Conservation (phyloP, 2,329 filamentous ascomycete species). For the Aspergillus spinulosporus region DNA sequence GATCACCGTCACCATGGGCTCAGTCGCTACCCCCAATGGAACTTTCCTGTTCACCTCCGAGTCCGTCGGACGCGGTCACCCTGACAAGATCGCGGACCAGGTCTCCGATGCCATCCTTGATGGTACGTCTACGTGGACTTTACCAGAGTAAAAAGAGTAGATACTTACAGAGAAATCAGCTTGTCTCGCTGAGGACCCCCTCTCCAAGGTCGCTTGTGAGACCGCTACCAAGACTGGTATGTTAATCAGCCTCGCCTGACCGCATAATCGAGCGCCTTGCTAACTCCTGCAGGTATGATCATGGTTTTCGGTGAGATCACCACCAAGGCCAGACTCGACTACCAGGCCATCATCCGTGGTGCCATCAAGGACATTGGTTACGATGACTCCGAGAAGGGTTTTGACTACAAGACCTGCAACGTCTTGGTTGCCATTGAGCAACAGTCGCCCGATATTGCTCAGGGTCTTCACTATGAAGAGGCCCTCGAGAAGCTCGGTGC, state of each 20-base stretch:
- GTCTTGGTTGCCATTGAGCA: slow-evolving; percentile 98
- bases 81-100: slow-evolving; percentile 62
- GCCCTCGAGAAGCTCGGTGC: slow-evolving; percentile 96
- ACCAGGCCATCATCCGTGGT: slow-evolving; percentile 93
- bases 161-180: slow-evolving; percentile 46
- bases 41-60: slow-evolving; percentile 90
- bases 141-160: neutral
- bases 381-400: slow-evolving; percentile 94
- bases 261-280: slow-evolving; percentile 10
- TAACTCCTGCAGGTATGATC: slow-evolving; percentile 64
- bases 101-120: slow-evolving; percentile 98
- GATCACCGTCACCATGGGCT: slow-evolving; percentile 58
- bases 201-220: slow-evolving; percentile 99
- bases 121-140: slow-evolving; percentile 25
- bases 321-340: slow-evolving; percentile 92
- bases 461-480: slow-evolving; percentile 98
- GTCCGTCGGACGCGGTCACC: slow-evolving; percentile 46
- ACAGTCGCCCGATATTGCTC: slow-evolving; percentile 97
- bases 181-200: slow-evolving; percentile 88
- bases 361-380: slow-evolving; percentile 99
- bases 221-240: slow-evolving; percentile 98
- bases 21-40: slow-evolving; percentile 52
- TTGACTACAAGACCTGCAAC: slow-evolving; percentile 99
- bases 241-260: slow-evolving; percentile 18
- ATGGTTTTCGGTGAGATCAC: slow-evolving; percentile 99